These are phyloP conservation scores for Phallus indusiatus DNA, from an alignment of 768 basidiomycete species.

Conservation along the genomic window DNA sequence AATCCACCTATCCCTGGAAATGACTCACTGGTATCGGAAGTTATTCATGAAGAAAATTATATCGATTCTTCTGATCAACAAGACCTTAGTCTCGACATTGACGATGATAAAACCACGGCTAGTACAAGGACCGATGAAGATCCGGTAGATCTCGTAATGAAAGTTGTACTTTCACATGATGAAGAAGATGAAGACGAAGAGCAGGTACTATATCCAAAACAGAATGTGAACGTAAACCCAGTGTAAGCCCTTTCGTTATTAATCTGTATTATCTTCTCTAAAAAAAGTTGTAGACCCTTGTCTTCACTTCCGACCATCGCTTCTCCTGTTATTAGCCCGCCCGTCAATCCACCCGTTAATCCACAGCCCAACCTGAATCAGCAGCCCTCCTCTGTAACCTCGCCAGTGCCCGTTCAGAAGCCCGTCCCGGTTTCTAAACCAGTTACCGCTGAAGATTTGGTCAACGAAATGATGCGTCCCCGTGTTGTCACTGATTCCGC, in stretches of 20 bases:
- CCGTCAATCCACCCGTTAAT: constrained; percentile 26
- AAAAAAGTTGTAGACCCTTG: background rate
- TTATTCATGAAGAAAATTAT: constrained; percentile 12
- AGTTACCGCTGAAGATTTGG: constrained; percentile 60
- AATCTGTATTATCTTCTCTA: constrained; percentile 9
- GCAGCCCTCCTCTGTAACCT: constrained; percentile 12
- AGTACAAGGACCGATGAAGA: constrained; percentile 78
- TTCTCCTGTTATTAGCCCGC: constrained; percentile 11
- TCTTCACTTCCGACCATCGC: background rate
- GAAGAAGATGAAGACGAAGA: constrained; percentile 59
- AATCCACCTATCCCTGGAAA: background rate
- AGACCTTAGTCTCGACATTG: constrained; percentile 20
- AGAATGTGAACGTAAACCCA: background rate
- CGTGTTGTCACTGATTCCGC: constrained; percentile 14
- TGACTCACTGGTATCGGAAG: constrained; percentile 12
- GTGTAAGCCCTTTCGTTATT: background rate
- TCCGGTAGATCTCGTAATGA: constrained; percentile 49
- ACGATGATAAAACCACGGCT: constrained; percentile 58
- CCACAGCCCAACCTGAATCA: constrained; percentile 16
- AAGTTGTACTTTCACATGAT: constrained; percentile 45
- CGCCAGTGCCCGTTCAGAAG: constrained; percentile 20
- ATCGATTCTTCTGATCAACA: constrained; percentile 15
- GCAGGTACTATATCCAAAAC: constrained; percentile 60
- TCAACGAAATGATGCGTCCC: constrained; percentile 42
- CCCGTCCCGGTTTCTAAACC: constrained; percentile 17